Evolutionary conservation across 305 asterid species (phyloP).

Genomic region (Fraxinus latifolia): DNA sequence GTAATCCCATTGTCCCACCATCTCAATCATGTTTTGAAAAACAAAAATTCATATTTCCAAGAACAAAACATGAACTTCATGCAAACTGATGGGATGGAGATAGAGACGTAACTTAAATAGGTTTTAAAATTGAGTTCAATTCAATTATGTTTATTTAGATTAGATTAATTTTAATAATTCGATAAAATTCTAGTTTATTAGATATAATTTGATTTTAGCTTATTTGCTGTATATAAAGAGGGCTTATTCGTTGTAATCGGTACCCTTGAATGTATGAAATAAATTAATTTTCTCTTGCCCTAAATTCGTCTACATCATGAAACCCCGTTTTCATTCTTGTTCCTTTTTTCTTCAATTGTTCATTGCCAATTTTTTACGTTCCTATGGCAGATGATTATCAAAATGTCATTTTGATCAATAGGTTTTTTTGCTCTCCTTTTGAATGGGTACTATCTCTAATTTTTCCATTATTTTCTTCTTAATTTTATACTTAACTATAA

Average conservation of each 20-base stretch:
- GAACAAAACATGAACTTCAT: not conserved
- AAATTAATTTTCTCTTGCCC: not conserved
- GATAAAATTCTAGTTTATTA: not conserved
- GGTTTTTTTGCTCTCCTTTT: not conserved
- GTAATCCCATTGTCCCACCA: not conserved
- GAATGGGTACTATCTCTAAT: slow-evolving; percentile 3
- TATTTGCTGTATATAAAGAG: not conserved
- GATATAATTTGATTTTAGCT: not conserved
- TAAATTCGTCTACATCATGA: not conserved
- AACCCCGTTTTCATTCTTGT: not conserved
- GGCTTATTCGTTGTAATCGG: not conserved
- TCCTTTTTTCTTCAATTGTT: not conserved
- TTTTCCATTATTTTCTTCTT: slow-evolving; percentile 9
- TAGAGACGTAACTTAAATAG: not conserved
- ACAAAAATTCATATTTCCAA: not conserved
- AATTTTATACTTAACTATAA: slow-evolving; percentile 8
- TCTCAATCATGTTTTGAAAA: not conserved
- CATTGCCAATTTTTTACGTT: not conserved
- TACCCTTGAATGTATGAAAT: not conserved
- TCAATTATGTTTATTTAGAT: not conserved
- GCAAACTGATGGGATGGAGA: not conserved
- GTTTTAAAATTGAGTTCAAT: not conserved
- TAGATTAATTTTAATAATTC: not conserved
- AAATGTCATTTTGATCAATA: not conserved
- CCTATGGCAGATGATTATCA: not conserved